Base-by-base conservation (phyloP, 2,329 filamentous ascomycete genomes). In the Talaromyces sp. region DNA sequence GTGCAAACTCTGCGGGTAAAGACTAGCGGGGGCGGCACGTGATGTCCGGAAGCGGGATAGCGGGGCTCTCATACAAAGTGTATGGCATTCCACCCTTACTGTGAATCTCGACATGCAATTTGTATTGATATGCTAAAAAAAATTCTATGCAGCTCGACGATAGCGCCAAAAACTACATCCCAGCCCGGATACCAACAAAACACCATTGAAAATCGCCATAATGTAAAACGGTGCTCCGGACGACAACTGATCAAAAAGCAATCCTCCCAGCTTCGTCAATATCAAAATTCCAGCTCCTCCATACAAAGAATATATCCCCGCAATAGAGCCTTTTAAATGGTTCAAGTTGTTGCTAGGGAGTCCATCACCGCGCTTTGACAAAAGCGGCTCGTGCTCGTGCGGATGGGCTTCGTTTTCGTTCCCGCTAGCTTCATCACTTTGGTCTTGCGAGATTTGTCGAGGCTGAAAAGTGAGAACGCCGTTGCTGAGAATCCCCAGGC, bases 241-340 rank as follows among this genome's bases (percentile, higher is more conserved):
- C 1, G 87, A 88, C 57, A 87, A 78, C 21, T 75, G 81, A 73
- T 99, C 94, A 69, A 97, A 99, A 54, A 97, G 75, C 41, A 86
- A 85, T 0, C 94, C 94, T 12, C 94, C 94, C 3, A 94, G 74
- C 76, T 99, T 99, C 0, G 94, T 97, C 17, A 99, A 82, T 5
- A 97, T 75, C 58, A 99, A 74, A 57, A 99, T 99, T 0, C 92
- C 94, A 0, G 87, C 89, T 14, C 93, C 94, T 11, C 94, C 94
- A 59, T 89, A 92, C 64, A 96, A 85, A 57, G 90, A 95, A 75
- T 99, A 99, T 0, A 97, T 88, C 2, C 94, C 94, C 0, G 94
- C 93, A 65, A 99, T 94, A 14, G 91, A 93, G 12, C 94, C 94
- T 77, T 97, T 97, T 57, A 97, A 83, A 52, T 84, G 77, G n/a